Evolutionary conservation across 208 protist genomes (phyloP).

Genomic region (Crithidia brevicula): DNA sequence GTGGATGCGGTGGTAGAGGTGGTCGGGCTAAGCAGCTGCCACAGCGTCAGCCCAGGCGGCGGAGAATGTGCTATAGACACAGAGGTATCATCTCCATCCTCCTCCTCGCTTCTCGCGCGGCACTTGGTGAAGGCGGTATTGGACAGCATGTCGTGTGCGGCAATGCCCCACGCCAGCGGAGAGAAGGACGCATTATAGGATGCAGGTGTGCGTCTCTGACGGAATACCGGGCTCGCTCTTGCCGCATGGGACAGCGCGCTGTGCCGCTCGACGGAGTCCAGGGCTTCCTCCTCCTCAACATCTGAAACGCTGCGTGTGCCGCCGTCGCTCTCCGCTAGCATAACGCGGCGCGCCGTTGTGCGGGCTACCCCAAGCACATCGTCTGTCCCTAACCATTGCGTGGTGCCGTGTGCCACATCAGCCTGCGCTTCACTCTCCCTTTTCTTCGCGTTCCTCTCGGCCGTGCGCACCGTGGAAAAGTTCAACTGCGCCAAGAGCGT

Average conservation of each 20-base stretch:
- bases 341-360: not conserved
- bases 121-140: no score
- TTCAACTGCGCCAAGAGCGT: constrained; percentile 7
- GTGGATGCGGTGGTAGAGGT: not conserved
- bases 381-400: no score
- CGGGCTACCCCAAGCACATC: constrained; percentile 6
- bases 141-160: constrained; percentile 6
- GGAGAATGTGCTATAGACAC: no score
- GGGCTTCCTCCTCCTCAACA: not conserved
- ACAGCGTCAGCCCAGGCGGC: constrained; percentile 20
- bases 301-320: not conserved
- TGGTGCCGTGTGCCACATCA: not conserved
- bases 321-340: not conserved
- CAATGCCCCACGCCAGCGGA: constrained; percentile 9
- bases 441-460: not conserved
- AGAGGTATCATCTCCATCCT: no score
- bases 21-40: constrained; percentile 21
- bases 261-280: no score
- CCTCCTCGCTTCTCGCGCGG: no score
- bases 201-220: not conserved
- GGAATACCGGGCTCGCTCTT: no score
- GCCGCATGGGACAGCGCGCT: no score
- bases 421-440: not conserved
- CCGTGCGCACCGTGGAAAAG: not conserved
- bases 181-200: not conserved